These are phyloP conservation scores for Sclerospora graminicola DNA, from an alignment of 352 stramenopile species.

Conservation along the genomic window DNA sequence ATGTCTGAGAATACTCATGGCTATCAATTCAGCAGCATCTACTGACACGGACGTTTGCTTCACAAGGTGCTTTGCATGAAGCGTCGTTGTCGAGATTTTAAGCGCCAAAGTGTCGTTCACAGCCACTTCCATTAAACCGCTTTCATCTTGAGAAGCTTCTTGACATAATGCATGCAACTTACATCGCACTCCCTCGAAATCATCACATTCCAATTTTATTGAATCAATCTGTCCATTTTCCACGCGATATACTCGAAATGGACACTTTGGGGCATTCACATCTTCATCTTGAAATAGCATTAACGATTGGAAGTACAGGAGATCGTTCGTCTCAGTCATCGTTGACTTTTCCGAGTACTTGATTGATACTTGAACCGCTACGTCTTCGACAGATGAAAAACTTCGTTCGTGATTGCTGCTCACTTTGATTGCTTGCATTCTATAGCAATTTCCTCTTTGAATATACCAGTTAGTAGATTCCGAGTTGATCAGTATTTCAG, in stretches of 20 bases:
- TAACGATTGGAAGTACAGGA: slow-evolving; percentile 7
- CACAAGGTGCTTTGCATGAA: slow-evolving; percentile 1
- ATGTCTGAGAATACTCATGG: slow-evolving; percentile 13
- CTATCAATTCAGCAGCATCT: slow-evolving; percentile 7
- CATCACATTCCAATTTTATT: slow-evolving; percentile 5
- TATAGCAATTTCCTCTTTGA: slow-evolving; percentile 26
- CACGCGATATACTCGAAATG: slow-evolving; percentile 14
- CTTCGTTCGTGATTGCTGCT: not conserved
- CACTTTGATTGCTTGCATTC: slow-evolving; percentile 11
- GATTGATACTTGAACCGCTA: slow-evolving; percentile 4
- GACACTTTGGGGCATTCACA: not conserved
- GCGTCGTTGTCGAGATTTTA: not conserved
- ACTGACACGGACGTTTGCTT: slow-evolving; percentile 2
- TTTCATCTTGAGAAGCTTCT: slow-evolving; percentile 1
- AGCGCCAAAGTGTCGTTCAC: not conserved
- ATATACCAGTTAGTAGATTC: slow-evolving; percentile 22
- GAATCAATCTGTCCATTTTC: slow-evolving; percentile 9
- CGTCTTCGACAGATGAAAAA: slow-evolving; percentile 6
- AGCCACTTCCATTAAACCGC: slow-evolving; percentile 2
- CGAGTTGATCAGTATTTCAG: slow-evolving; percentile 23
- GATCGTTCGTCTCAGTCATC: not conserved
- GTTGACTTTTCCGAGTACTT: slow-evolving; percentile 6
- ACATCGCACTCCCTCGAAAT: slow-evolving; percentile 2
- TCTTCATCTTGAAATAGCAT: not conserved
- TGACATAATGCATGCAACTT: slow-evolving; percentile 11